These are phyloP conservation scores for Colletotrichum cuscutae DNA, from an alignment of 2,329 filamentous ascomycete genomes.

Conservation along the genomic window DNA sequence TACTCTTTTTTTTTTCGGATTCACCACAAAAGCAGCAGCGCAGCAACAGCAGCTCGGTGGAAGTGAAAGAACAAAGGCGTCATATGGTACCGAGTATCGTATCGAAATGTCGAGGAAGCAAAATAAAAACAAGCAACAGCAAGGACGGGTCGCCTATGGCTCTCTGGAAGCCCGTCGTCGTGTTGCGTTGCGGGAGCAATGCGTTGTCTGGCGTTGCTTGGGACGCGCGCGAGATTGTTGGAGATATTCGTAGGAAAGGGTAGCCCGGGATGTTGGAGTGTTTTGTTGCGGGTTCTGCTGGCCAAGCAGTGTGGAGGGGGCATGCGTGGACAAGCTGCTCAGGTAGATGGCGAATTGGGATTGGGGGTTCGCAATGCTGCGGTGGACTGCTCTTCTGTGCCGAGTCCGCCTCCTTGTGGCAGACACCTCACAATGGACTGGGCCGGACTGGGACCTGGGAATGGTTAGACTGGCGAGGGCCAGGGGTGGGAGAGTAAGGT, in stretches of 20 bases:
- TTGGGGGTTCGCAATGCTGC: conserved; percentile 1
- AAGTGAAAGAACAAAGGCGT: conserved; percentile 11
- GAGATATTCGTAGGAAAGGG: conserved; percentile 22
- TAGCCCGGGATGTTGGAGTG: conserved; percentile 25
- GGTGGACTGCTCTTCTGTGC: neutral
- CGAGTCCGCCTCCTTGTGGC: neutral
- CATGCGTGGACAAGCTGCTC: neutral
- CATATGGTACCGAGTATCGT: neutral
- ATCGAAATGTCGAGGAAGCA: neutral
- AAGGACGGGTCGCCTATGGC: conserved; percentile 10
- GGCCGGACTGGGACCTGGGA: neutral
- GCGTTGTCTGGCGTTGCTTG: conserved; percentile 30
- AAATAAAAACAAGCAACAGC: neutral
- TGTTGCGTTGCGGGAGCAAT: conserved; percentile 15
- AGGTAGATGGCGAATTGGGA: neutral
- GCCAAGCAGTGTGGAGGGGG: conserved; percentile 11
- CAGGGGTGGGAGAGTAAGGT: neutral
- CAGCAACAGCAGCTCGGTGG: conserved; percentile 15
- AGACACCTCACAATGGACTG: neutral
- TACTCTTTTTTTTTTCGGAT: neutral
- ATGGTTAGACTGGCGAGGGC: conserved; percentile 3
- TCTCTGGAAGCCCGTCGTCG: conserved; percentile 10
- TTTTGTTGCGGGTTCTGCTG: conserved; percentile 28
- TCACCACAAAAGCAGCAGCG: conserved; percentile 7
- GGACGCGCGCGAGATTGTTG: conserved; percentile 24